Conservation (phyloP, 2,329 filamentous ascomycete species). For the Tolypocladium album region DNA sequence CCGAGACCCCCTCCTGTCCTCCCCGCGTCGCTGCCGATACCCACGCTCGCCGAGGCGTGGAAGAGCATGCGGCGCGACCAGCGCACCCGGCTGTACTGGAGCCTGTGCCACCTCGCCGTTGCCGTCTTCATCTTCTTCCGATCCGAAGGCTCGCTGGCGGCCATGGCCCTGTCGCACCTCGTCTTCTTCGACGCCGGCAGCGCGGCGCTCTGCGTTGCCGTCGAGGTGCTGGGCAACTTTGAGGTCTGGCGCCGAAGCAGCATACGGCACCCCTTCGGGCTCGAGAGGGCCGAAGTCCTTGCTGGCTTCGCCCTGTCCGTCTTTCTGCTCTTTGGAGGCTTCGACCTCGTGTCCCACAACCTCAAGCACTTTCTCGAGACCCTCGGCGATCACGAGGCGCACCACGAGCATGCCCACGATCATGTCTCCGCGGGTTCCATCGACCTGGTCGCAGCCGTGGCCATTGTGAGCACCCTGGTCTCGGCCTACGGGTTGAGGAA, state of each 20-base stretch:
- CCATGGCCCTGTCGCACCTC: conserved; percentile 85
- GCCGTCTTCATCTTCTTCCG: conserved; percentile 79
- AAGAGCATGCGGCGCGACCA: conserved; percentile 85
- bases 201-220: conserved; percentile 79
- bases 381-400: conserved; percentile 50
- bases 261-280: conserved; percentile 84
- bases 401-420: conserved; percentile 57
- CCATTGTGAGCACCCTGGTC: conserved; percentile 71
- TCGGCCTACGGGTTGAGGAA: conserved; percentile 84
- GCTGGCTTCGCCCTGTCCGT: conserved; percentile 95
- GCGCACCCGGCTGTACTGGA: conserved; percentile 76
- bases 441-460: conserved; percentile 70
- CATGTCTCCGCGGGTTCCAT: conserved; percentile 63
- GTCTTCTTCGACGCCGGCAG: conserved; percentile 94
- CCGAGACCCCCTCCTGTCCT: conserved; percentile 77
- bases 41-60: conserved; percentile 79
- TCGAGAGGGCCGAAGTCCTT: conserved; percentile 87
- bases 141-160: conserved; percentile 74
- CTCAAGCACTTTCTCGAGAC: conserved; percentile 82
- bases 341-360: conserved; percentile 90
- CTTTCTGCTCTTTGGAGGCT: conserved; percentile 91
- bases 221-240: conserved; percentile 92
- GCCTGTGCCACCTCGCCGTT: conserved; percentile 74
- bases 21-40: conserved; percentile 83
- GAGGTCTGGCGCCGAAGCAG: conserved; percentile 94